Evolutionary conservation across 805 yeast species (phyloP).

Genomic region (Wickerhamiella australiensis): DNA sequence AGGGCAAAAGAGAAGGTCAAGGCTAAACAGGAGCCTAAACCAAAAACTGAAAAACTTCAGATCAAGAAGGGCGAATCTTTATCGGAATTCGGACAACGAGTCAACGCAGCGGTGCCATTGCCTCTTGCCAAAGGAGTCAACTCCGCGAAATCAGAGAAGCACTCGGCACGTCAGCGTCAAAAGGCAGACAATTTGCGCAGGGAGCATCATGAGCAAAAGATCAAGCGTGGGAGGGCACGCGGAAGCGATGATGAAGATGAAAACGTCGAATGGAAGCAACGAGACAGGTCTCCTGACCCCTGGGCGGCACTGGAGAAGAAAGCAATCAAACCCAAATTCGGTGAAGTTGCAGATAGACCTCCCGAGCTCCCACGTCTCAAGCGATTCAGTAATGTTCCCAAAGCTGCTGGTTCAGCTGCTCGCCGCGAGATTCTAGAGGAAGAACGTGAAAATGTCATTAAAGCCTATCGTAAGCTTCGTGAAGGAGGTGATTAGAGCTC

Average conservation of each 20-base stretch:
- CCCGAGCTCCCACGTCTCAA: slow-evolving; percentile 29
- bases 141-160: slow-evolving; percentile 23
- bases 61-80: slow-evolving; percentile 30
- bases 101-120: slow-evolving; percentile 32
- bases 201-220: slow-evolving; percentile 18
- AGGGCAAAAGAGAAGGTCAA: slow-evolving; percentile 10
- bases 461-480: slow-evolving; percentile 25
- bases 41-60: slow-evolving; percentile 15
- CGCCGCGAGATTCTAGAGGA: slow-evolving; percentile 29
- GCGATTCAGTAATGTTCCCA: slow-evolving; percentile 29
- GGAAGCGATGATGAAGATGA: slow-evolving; percentile 23
- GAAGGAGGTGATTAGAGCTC: slow-evolving; percentile 15
- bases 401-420: slow-evolving; percentile 32
- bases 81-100: slow-evolving; percentile 31
- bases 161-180: slow-evolving; percentile 21
- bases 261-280: slow-evolving; percentile 16
- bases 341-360: slow-evolving; percentile 34
- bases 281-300: slow-evolving; percentile 34
- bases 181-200: slow-evolving; percentile 22
- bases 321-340: slow-evolving; percentile 30
- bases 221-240: slow-evolving; percentile 13
- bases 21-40: slow-evolving; percentile 8
- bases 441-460: slow-evolving; percentile 31
- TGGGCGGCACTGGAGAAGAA: slow-evolving; percentile 29
- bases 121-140: slow-evolving; percentile 28